phyloP scores from a whole-genome alignment of 2,329 filamentous ascomycete species.

The Talaromyces sp. region DNA sequence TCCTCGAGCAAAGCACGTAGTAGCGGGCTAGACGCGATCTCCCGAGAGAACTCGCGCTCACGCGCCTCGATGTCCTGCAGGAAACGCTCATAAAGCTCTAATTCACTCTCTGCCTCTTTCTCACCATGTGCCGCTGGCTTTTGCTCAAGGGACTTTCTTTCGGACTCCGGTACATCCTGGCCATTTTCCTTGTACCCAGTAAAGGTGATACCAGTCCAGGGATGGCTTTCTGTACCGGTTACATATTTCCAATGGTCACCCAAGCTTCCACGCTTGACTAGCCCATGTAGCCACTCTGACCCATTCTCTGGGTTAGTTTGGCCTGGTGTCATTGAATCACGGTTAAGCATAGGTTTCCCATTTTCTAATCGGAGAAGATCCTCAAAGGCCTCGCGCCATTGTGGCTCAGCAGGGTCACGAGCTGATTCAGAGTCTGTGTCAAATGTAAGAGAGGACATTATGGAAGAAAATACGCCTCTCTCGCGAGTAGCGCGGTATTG shows the following conservation, averaged over 20 bases:
- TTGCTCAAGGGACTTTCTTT: slow-evolving; percentile 1
- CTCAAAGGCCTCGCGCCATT: slow-evolving; percentile 62
- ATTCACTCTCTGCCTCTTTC: slow-evolving; percentile 48
- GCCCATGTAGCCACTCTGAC: slow-evolving; percentile 43
- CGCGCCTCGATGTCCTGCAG: slow-evolving; percentile 41
- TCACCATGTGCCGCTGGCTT: slow-evolving; percentile 31
- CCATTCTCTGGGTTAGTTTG: slow-evolving; percentile 31
- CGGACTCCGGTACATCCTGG: slow-evolving; percentile 7
- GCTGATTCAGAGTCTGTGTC: slow-evolving; percentile 25
- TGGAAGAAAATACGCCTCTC: slow-evolving; percentile 35
- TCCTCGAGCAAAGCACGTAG: slow-evolving; percentile 40
- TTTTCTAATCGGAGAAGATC: slow-evolving; percentile 58
- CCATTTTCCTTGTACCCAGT: slow-evolving; percentile 12
- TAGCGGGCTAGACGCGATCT: slow-evolving; percentile 37
- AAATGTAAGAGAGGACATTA: slow-evolving; percentile 36
- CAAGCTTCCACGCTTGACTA: slow-evolving; percentile 46
- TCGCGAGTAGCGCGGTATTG: slow-evolving; percentile 31
- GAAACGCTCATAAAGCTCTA: slow-evolving; percentile 58
- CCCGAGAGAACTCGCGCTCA: slow-evolving; percentile 34
- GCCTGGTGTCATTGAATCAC: slow-evolving; percentile 22
- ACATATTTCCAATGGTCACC: slow-evolving; percentile 34
- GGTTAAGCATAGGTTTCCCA: slow-evolving; percentile 46
- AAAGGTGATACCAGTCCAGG: slow-evolving; percentile 29
- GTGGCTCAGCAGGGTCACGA: slow-evolving; percentile 39
- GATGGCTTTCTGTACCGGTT: slow-evolving; percentile 22